Conservation (phyloP, 225 moss, liverwort and hornwort species). For the Polytrichum formosum region DNA sequence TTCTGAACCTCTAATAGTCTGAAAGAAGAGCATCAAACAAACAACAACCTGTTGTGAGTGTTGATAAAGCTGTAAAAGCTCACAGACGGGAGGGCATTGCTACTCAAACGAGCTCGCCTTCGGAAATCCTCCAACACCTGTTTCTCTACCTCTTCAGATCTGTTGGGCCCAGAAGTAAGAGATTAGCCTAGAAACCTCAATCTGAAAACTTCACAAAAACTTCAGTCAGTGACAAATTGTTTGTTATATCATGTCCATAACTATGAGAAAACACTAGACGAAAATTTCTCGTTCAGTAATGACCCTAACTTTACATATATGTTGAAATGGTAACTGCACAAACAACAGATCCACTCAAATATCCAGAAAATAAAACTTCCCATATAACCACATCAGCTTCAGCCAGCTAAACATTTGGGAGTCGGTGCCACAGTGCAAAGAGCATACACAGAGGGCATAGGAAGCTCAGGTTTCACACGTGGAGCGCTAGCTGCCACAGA, state of each 20-base stretch:
- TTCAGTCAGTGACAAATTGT: too few relatives aligned
- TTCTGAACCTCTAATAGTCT: too few relatives aligned
- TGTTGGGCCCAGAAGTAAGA: conserved; percentile 7
- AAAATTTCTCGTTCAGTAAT: too few relatives aligned
- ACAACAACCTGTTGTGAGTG: conserved; percentile 74
- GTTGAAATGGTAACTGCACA: too few relatives aligned
- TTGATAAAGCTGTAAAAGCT: conserved; percentile 98
- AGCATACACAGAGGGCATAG: conserved; percentile 78
- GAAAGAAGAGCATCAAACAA: neutral
- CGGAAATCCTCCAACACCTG: conserved; percentile 87
- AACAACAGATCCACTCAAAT: too few relatives aligned
- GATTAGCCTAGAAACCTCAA: neutral
- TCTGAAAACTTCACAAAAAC: too few relatives aligned
- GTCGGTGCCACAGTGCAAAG: neutral
- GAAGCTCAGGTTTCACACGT: conserved; percentile 94
- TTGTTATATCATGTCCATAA: too few relatives aligned
- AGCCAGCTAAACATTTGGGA: neutral
- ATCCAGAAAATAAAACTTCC: neutral
- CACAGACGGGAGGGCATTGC: conserved; percentile 93
- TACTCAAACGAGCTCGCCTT: conserved; percentile 87
- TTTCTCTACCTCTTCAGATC: conserved; percentile 75
- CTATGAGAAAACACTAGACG: too few relatives aligned
- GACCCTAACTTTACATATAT: too few relatives aligned
- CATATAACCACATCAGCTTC: neutral
- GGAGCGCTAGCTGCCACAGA: conserved; percentile 57